A percentile compares a stretch with the other conserved stretches of the same genome.
phyloP scores from a whole-genome alignment of 1,284 basidiomycete species.

The Ustilago bromivora region DNA sequence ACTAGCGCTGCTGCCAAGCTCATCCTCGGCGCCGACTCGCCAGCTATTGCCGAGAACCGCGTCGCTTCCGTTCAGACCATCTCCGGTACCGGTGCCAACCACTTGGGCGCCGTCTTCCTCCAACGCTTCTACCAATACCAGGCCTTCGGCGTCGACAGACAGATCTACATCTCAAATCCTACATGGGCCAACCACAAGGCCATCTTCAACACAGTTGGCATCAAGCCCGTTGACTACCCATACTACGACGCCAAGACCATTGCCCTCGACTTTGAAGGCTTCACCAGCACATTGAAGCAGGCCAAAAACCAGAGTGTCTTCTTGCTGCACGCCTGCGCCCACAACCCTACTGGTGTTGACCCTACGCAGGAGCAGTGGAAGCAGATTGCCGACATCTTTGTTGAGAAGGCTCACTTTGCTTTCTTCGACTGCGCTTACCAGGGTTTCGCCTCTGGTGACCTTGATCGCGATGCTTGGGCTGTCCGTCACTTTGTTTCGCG shows the following conservation, averaged over 20 bases:
- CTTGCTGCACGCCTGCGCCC: constrained; percentile 91
- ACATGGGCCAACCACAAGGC: constrained; percentile 96
- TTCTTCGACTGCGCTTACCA: constrained; percentile 98
- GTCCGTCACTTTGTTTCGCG: constrained; percentile 86
- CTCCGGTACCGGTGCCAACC: constrained; percentile 94
- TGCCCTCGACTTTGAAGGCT: constrained; percentile 83
- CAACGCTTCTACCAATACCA: constrained; percentile 79
- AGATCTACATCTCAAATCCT: constrained; percentile 85
- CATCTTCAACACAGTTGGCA: constrained; percentile 85
- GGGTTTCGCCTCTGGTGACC: constrained; percentile 88
- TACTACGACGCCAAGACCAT: constrained; percentile 93
- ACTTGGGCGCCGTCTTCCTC: constrained; percentile 89
- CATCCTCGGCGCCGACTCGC: constrained; percentile 81
- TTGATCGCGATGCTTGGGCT: constrained; percentile 89
- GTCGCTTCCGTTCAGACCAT: constrained; percentile 75
- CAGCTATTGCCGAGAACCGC: constrained; percentile 77
- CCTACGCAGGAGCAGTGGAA: constrained; percentile 90
- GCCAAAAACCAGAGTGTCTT: constrained; percentile 84
- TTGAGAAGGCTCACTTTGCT: constrained; percentile 82
- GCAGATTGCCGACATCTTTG: constrained; percentile 80
- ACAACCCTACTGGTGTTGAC: constrained; percentile 94
- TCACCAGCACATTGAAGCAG: constrained; percentile 74
- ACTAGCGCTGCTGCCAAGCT: constrained; percentile 82
- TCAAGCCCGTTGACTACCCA: constrained; percentile 83
- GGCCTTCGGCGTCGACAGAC: constrained; percentile 69